phyloP scores from a whole-genome alignment of 805 yeast genomes.

The Ogataea allantospora region DNA sequence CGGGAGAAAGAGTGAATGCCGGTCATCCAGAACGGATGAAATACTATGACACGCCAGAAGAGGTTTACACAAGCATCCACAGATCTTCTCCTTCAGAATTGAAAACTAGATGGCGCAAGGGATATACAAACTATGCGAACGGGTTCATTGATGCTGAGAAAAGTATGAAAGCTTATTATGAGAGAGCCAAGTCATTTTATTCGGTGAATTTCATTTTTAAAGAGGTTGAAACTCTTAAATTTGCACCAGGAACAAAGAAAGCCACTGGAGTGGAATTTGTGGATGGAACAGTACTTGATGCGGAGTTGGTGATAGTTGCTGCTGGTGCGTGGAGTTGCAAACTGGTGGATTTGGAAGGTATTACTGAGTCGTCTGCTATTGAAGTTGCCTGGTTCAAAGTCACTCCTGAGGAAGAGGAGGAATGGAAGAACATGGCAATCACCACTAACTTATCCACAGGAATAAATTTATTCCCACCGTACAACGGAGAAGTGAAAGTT shows the following conservation, averaged over 20 bases:
- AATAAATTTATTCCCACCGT: constrained; percentile 29
- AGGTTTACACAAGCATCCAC: constrained; percentile 17
- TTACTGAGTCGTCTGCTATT: constrained; percentile 21
- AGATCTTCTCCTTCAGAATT: constrained; percentile 1
- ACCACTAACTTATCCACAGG: constrained; percentile 31
- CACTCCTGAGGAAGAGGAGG: constrained; percentile 22
- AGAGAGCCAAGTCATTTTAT: constrained; percentile 18
- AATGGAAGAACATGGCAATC: constrained; percentile 28
- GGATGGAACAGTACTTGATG: constrained; percentile 10
- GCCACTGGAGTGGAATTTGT: constrained; percentile 20
- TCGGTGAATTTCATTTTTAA: constrained; percentile 21
- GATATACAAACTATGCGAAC: constrained; percentile 25
- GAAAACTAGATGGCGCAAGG: constrained; percentile 20
- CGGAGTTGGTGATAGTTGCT: constrained; percentile 25
- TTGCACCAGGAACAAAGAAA: constrained; percentile 10
- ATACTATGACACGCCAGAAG: constrained; percentile 11
- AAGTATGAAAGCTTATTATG: constrained; percentile 25
- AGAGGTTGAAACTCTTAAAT: constrained; percentile 20
- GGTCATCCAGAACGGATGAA: constrained; percentile 14
- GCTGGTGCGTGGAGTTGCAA: constrained; percentile 31
- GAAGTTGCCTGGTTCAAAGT: constrained; percentile 29
- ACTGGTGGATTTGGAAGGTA: constrained; percentile 21
- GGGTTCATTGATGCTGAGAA: constrained; percentile 28
- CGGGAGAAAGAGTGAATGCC: constrained; percentile 18
- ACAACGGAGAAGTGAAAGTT: constrained; percentile 27